These are phyloP conservation scores for Aspergillus vadensis DNA, from an alignment of 2,329 filamentous ascomycete species.

Conservation along the genomic window DNA sequence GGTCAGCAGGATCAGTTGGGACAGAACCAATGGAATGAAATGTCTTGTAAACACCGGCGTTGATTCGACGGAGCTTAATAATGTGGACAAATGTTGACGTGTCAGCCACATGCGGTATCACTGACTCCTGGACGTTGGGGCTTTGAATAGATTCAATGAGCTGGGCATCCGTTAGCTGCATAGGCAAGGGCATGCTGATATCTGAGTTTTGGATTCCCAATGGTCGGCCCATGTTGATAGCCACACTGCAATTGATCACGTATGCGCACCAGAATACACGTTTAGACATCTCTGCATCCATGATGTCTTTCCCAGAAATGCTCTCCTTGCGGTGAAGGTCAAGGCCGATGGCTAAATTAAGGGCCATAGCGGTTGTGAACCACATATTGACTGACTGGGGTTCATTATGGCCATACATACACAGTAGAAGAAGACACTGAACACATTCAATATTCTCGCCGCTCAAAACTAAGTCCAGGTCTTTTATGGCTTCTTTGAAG, in stretches of 20 bases:
- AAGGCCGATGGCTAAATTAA: slow-evolving; percentile 25
- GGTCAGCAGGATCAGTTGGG: not conserved
- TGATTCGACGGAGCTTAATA: slow-evolving; percentile 28
- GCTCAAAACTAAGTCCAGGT: slow-evolving; percentile 17
- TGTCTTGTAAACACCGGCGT: slow-evolving; percentile 23
- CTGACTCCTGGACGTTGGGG: not conserved
- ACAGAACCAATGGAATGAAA: slow-evolving; percentile 20
- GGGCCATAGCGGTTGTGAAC: slow-evolving; percentile 25
- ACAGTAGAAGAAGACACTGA: slow-evolving; percentile 28
- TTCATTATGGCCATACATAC: slow-evolving; percentile 31
- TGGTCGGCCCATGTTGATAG: slow-evolving; percentile 28
- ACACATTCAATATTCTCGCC: slow-evolving; percentile 26
- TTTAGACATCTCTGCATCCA: slow-evolving; percentile 26
- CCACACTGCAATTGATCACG: slow-evolving; percentile 28
- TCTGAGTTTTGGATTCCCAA: slow-evolving; percentile 28
- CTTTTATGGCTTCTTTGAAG: slow-evolving; percentile 15
- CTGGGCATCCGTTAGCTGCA: slow-evolving; percentile 20
- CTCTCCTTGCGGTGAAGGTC: slow-evolving; percentile 25
- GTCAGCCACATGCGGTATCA: slow-evolving; percentile 14
- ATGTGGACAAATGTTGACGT: slow-evolving; percentile 30
- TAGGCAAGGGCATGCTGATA: slow-evolving; percentile 25
- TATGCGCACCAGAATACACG: slow-evolving; percentile 30
- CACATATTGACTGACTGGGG: slow-evolving; percentile 31
- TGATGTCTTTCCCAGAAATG: slow-evolving; percentile 9
- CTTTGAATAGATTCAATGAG: slow-evolving; percentile 6